Percentiles rank a stretch among this genome's conserved stretches.
Conservation (phyloP, 1,139 yeast genomes). For the Diutina pseudorugosa region DNA sequence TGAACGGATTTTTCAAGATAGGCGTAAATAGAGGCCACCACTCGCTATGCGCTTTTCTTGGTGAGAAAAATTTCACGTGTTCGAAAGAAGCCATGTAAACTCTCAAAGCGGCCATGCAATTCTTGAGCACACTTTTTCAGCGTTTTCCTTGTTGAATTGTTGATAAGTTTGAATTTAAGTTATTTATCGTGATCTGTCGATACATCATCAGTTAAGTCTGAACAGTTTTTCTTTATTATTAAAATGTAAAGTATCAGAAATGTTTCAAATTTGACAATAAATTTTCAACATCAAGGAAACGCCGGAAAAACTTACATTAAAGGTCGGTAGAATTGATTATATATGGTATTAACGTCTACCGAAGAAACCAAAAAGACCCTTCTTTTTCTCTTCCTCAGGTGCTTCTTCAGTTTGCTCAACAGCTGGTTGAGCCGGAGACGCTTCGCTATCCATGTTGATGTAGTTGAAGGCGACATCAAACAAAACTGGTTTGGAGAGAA, state of each 20-base stretch:
- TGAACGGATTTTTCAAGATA: neutral
- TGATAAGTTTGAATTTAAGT: too few relatives aligned
- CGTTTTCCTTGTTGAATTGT: too few relatives aligned
- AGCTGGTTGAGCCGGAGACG: conserved; percentile 4
- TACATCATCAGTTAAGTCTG: too few relatives aligned
- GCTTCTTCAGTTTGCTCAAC: conserved; percentile 6
- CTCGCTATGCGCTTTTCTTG: neutral
- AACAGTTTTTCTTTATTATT: too few relatives aligned
- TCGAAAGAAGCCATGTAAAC: neutral
- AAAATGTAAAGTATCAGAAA: too few relatives aligned
- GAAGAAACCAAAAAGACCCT: conserved; percentile 35
- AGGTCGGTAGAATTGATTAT: neutral
- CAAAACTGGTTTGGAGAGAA: conserved; percentile 74
- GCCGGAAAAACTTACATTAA: too few relatives aligned
- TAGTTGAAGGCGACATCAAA: conserved; percentile 85
- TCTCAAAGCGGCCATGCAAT: neutral
- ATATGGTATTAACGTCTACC: conserved; percentile 11
- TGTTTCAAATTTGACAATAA: too few relatives aligned
- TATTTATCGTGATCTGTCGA: too few relatives aligned
- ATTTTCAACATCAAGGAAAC: too few relatives aligned
- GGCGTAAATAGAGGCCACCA: neutral
- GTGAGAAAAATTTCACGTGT: neutral
- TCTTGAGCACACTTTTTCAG: too few relatives aligned
- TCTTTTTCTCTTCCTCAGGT: conserved; percentile 17
- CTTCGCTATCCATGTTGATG: conserved; percentile 15